A percentile compares a stretch with the other conserved stretches of the same genome.
These are phyloP conservation scores for Cladosporium sp. DNA, from an alignment of 2,329 filamentous ascomycete species.

Conservation along the genomic window DNA sequence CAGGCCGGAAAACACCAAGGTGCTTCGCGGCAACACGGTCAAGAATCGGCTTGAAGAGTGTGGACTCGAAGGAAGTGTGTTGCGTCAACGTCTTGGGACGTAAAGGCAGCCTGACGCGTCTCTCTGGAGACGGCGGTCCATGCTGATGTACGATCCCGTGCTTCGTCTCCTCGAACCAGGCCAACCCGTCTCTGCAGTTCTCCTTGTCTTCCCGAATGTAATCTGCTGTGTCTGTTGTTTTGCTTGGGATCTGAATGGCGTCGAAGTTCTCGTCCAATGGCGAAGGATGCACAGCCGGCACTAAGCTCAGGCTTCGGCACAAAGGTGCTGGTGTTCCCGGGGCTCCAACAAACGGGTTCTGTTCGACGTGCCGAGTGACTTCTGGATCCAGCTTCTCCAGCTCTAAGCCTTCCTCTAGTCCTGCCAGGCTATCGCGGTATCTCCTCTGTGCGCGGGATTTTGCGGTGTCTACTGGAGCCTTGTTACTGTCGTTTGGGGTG, in stretches of 20 bases:
- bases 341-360: neutral
- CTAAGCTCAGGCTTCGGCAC: neutral
- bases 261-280: neutral
- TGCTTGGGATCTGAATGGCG: neutral
- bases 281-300: neutral
- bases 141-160: neutral
- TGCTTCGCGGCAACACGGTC: slow-evolving; percentile 8
- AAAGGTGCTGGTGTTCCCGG: neutral
- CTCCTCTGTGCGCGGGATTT: neutral
- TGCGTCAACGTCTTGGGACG: slow-evolving; percentile 2
- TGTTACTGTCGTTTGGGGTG: no score
- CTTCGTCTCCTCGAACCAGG: neutral
- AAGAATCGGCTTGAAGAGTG: slow-evolving; percentile 10
- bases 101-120: neutral
- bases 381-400: slow-evolving; percentile 11
- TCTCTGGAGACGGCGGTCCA: slow-evolving; percentile 8
- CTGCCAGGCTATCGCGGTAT: neutral
- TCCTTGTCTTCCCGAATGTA: neutral
- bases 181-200: neutral
- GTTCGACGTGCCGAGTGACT: neutral
- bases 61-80: neutral
- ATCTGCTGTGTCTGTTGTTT: neutral
- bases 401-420: neutral
- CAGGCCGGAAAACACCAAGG: slow-evolving; percentile 1
- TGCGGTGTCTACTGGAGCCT: neutral